Base-by-base conservation (phyloP, 73 alveolate species). In the Loxodes magnus region DNA sequence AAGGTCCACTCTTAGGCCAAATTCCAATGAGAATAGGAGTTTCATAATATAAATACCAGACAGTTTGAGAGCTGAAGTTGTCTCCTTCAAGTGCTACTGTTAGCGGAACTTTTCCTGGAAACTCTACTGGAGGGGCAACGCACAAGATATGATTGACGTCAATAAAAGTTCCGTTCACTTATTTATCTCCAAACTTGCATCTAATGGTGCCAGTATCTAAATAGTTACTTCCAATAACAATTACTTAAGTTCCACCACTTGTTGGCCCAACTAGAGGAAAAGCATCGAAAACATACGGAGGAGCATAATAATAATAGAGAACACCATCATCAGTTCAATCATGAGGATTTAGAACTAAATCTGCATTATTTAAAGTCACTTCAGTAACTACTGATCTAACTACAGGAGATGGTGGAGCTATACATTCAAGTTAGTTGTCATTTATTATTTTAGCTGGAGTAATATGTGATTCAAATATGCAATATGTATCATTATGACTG, bases 1-100 rank as follows among this genome's bases (percentile, higher is more conserved):
- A 82, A 22, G 97, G 97, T 1, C 97, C 97, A 60, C 97, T 82
- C 19, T 53, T 61, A 7, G 97, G 97, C 42, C 65, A 79, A 24
- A 82, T 77, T 26, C 48, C 55, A 53, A 62, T 62, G 35, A 87
- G 52, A 16, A 51, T 33, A 15, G 94, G 94, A 4, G 70, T 73
- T 20, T 69, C 93, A 66, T 82, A 87, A 67, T 82, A 87, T 21
- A 77, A 74, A 57, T 49, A 87, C 65, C 73, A 56, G 5, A 87
- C 79, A 30, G 82, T 48, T 31, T 67, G 4, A 61, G 67, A 36
- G 79, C 84, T 56, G 60, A 64, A 87, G 68, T 74, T 81, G 43
- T 82, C 97, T 43, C 56, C 74, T 62, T 81, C 82, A 29, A 86
- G 63, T 4, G 94, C 76, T 2, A 87, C 91, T 35, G 76, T 59